These are phyloP conservation scores for Boletus sensibilis DNA, from an alignment of 768 basidiomycete genomes.

Conservation along the genomic window DNA sequence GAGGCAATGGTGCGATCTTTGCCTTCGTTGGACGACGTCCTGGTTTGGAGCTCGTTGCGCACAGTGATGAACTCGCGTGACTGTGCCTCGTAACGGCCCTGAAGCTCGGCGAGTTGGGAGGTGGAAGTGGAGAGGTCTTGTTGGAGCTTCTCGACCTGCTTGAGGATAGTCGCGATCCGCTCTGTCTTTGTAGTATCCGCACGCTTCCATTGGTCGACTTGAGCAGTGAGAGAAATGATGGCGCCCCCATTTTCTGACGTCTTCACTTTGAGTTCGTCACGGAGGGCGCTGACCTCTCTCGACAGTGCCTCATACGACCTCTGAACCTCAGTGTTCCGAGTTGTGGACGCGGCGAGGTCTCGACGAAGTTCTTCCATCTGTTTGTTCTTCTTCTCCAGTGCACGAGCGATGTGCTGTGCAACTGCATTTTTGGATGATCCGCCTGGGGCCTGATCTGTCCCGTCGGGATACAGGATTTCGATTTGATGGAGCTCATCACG, in stretches of 20 bases:
- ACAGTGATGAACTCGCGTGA: background rate
- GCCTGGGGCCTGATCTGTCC: background rate
- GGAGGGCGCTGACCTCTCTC: background rate
- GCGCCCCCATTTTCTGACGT: constrained; percentile 1
- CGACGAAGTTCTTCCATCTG: constrained; percentile 4
- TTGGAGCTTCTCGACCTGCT: background rate
- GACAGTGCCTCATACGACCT: background rate
- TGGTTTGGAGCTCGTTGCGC: background rate
- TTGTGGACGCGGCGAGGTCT: background rate
- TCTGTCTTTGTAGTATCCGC: background rate
- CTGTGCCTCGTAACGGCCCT: background rate
- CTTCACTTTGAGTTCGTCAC: constrained; percentile 2
- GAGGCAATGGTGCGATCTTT: background rate
- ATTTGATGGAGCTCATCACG: background rate
- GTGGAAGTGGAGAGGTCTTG: background rate
- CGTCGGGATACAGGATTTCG: background rate
- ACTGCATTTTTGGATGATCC: background rate
- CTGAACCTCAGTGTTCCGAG: constrained; percentile 5
- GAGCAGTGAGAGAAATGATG: background rate
- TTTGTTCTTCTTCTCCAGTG: background rate
- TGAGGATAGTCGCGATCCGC: background rate
- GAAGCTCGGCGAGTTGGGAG: background rate
- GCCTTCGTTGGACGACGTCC: background rate
- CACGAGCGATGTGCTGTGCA: background rate
- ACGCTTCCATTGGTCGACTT: constrained; percentile 2